A percentile compares a stretch with the other conserved stretches of the same genome.
phyloP scores from a whole-genome alignment of 2,329 filamentous ascomycete species.

The Leptographium wingfieldii region DNA sequence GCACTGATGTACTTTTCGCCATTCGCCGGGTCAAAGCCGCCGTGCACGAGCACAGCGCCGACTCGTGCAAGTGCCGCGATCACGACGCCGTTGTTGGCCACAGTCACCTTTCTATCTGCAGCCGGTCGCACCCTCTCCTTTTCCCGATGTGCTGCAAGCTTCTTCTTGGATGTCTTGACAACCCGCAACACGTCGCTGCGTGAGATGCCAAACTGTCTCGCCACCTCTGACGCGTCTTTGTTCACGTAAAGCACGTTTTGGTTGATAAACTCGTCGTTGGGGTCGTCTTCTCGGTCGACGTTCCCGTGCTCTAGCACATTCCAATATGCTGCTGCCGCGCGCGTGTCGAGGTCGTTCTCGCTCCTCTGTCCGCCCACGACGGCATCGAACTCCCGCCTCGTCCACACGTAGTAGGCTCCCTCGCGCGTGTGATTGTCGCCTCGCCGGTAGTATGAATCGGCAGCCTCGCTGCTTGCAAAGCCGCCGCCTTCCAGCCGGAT shows the following conservation, averaged over 20 bases:
- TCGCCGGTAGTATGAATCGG: slow-evolving; percentile 66
- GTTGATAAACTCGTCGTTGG: slow-evolving; percentile 86
- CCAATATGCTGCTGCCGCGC: slow-evolving; percentile 73
- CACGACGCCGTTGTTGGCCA: slow-evolving; percentile 78
- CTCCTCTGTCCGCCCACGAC: slow-evolving; percentile 42
- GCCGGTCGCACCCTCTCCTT: slow-evolving; percentile 63
- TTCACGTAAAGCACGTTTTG: slow-evolving; percentile 76
- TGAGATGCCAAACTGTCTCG: slow-evolving; percentile 60
- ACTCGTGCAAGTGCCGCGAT: slow-evolving; percentile 72
- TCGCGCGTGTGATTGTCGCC: slow-evolving; percentile 73
- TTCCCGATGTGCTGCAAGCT: slow-evolving; percentile 59
- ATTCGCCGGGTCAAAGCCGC: slow-evolving; percentile 37
- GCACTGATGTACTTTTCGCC: slow-evolving; percentile 49
- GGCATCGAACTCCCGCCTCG: slow-evolving; percentile 68
- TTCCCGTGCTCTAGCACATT: slow-evolving; percentile 77
- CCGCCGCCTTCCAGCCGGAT: slow-evolving; percentile 58
- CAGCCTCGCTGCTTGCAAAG: slow-evolving; percentile 81
- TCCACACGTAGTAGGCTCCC: slow-evolving; percentile 93
- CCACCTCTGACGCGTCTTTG: slow-evolving; percentile 54
- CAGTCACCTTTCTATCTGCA: slow-evolving; percentile 79
- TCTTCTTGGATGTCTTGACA: slow-evolving; percentile 52
- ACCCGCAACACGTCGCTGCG: slow-evolving; percentile 56
- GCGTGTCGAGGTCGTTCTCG: slow-evolving; percentile 43
- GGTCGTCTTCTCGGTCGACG: slow-evolving; percentile 67
- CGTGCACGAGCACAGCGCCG: slow-evolving; percentile 49